A percentile compares a stretch with the other conserved stretches of the same genome.
These are phyloP conservation scores for Phylloporus sp. DNA, from an alignment of 768 basidiomycete species.

Conservation along the genomic window DNA sequence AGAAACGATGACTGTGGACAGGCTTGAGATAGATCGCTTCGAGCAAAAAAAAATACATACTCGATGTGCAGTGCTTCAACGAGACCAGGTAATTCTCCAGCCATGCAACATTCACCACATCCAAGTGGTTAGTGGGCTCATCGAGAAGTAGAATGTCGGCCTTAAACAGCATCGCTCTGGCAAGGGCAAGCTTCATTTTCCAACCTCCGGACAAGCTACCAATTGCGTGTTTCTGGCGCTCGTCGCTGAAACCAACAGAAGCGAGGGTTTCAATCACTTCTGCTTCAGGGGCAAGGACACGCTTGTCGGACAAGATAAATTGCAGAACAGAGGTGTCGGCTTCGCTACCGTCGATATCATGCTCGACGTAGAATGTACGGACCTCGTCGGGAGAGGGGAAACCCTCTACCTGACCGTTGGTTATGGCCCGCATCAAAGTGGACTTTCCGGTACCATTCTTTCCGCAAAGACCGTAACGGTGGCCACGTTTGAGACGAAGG, in stretches of 20 bases:
- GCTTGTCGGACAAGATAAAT: conserved; percentile 84
- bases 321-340: conserved; percentile 85
- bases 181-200: conserved; percentile 99
- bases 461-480: conserved; percentile 97
- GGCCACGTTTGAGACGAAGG: conserved; percentile 96
- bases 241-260: conserved; percentile 88
- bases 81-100: conserved; percentile 88
- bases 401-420: conserved; percentile 94
- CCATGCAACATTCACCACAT: conserved; percentile 97
- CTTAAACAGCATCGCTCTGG: conserved; percentile 96
- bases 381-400: conserved; percentile 97
- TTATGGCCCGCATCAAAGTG: conserved; percentile 89
- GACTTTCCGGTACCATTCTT: conserved; percentile 99
- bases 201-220: conserved; percentile 95
- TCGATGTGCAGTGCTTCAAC: conserved; percentile 89
- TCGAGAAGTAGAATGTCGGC: conserved; percentile 95
- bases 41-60: conserved; percentile 38
- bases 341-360: conserved; percentile 96
- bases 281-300: conserved; percentile 61
- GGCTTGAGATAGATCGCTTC: conserved; percentile 4
- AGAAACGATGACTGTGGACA: conserved; percentile 77
- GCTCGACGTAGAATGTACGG: conserved; percentile 99
- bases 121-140: conserved; percentile 96
- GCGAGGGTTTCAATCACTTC: conserved; percentile 79
- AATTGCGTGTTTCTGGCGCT: conserved; percentile 80